These are phyloP conservation scores for Wallacemonas collosoma DNA, from an alignment of 208 protist genomes.

Conservation along the genomic window DNA sequence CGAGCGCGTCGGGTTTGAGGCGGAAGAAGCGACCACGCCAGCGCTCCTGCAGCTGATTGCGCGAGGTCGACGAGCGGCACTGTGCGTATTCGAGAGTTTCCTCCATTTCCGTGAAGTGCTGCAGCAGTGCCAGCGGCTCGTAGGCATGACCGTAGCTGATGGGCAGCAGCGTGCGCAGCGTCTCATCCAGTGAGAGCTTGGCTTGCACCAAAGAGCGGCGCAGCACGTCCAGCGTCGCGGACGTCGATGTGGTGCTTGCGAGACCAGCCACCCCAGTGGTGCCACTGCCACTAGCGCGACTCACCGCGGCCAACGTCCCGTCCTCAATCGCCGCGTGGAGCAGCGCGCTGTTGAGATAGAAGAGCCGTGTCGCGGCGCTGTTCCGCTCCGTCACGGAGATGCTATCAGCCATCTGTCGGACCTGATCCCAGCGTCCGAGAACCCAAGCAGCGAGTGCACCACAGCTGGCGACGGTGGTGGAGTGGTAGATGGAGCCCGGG, in stretches of 20 bases:
- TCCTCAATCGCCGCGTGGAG: constrained; percentile 53
- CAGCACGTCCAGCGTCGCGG: constrained; percentile 40
- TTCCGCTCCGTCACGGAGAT: constrained; percentile 70
- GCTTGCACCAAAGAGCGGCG: constrained; percentile 53
- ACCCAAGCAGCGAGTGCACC: constrained; percentile 88
- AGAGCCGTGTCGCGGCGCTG: constrained; percentile 62
- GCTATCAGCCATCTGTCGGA: constrained; percentile 69
- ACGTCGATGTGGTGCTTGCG: background rate
- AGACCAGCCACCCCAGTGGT: background rate
- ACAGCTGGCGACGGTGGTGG: constrained; percentile 61
- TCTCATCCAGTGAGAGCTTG: constrained; percentile 85
- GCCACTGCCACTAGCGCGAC: constrained; percentile 1
- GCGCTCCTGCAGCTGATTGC: constrained; percentile 66
- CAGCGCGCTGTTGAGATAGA: constrained; percentile 70
- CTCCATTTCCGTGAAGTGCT: constrained; percentile 99
- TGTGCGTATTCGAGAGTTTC: constrained; percentile 94
- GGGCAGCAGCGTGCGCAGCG: constrained; percentile 82
- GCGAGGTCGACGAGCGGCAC: constrained; percentile 51
- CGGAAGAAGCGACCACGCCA: constrained; percentile 83
- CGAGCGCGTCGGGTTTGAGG: constrained; percentile 90
- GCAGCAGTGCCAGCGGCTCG: constrained; percentile 95
- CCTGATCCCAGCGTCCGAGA: constrained; percentile 80
- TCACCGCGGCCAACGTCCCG: constrained; percentile 4
- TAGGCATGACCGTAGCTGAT: constrained; percentile 94
- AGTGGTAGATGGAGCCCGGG: background rate